Conservation (phyloP, 331 rosid species). For the Prunus yedoensis region DNA sequence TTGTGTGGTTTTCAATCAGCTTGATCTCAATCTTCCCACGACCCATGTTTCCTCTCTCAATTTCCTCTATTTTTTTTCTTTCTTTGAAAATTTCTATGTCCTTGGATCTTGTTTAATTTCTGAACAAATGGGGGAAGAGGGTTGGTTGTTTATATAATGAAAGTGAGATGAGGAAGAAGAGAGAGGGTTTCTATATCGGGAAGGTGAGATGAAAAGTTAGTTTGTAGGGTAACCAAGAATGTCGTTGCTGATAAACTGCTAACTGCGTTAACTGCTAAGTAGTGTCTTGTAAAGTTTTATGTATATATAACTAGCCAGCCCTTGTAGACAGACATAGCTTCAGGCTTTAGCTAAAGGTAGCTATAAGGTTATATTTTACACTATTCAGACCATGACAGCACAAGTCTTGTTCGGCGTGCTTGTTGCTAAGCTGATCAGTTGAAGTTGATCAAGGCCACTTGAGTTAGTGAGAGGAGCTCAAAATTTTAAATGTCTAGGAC, state of each 20-base stretch:
- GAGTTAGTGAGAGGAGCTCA: background rate
- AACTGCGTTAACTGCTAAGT: no score
- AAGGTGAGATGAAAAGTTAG: slow-evolving; percentile 43
- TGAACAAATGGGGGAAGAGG: slow-evolving; percentile 9
- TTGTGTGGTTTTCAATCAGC: slow-evolving; percentile 76
- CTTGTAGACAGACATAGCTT: no score
- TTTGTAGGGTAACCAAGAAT: slow-evolving; percentile 64
- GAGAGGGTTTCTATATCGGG: slow-evolving; percentile 46
- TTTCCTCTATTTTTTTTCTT: background rate
- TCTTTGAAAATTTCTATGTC: background rate
- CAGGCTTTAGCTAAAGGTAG: background rate
- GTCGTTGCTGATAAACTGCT: background rate
- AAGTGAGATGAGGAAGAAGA: slow-evolving; percentile 16
- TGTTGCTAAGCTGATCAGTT: background rate
- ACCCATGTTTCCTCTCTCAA: slow-evolving; percentile 39
- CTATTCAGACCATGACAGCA: background rate
- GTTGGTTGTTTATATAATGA: background rate
- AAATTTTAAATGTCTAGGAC: background rate
- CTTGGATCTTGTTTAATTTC: background rate
- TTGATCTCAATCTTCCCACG: slow-evolving; percentile 87
- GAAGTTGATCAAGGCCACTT: no score
- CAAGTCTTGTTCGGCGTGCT: background rate
- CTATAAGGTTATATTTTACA: background rate
- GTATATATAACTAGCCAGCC: background rate
- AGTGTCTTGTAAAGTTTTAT: background rate